These are phyloP conservation scores for Hygrocybe punicea DNA, from an alignment of 768 basidiomycete species.

Conservation along the genomic window DNA sequence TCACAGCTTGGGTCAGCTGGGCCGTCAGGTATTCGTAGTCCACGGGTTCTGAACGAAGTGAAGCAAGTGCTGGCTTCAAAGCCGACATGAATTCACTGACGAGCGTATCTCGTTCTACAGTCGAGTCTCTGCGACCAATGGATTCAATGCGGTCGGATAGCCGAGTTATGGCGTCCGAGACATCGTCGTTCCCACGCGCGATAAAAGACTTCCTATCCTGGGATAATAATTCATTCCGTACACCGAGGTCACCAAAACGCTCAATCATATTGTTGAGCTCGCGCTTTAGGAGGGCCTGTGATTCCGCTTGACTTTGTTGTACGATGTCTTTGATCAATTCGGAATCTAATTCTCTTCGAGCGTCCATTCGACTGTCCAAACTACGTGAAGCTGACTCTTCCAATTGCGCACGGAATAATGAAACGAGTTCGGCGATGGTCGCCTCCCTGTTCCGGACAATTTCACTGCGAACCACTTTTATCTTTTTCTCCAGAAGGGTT, in stretches of 20 bases:
- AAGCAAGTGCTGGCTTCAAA: conserved; percentile 57
- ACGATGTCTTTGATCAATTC: conserved; percentile 69
- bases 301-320: conserved; percentile 62
- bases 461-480: conserved; percentile 41
- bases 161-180: conserved; percentile 59
- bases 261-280: conserved; percentile 55
- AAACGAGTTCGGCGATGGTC: conserved; percentile 62
- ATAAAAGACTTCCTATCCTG: conserved; percentile 44
- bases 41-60: conserved; percentile 61
- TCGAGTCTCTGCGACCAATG: conserved; percentile 43
- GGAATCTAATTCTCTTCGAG: conserved; percentile 74
- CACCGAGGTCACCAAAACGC: conserved; percentile 32
- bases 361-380: conserved; percentile 62
- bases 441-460: conserved; percentile 42
- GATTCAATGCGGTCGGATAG: conserved; percentile 56
- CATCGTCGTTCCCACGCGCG: conserved; percentile 57
- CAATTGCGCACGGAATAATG: conserved; percentile 64
- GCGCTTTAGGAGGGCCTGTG: conserved; percentile 52
- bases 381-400: conserved; percentile 58
- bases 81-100: conserved; percentile 57
- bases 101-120: conserved; percentile 56
- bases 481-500: conserved; percentile 66
- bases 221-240: conserved; percentile 17
- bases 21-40: conserved; percentile 77
- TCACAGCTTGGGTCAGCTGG: conserved; percentile 78